Evolutionary conservation across 768 basidiomycete genomes (phyloP).

Genomic region (Mycena metata): DNA sequence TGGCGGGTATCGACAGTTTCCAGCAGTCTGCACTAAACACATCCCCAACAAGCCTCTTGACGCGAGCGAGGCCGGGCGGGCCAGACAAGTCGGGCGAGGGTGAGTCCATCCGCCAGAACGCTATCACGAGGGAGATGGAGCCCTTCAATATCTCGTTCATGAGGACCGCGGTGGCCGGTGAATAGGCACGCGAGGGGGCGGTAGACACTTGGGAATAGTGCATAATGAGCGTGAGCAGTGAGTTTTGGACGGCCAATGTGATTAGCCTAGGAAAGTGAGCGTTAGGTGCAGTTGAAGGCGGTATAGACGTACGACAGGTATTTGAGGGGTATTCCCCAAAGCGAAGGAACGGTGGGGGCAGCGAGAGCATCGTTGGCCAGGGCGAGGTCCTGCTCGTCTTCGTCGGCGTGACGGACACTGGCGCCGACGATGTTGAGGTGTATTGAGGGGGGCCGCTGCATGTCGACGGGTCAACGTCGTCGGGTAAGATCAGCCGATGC

Average conservation of each 20-base stretch:
- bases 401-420: conserved; percentile 43
- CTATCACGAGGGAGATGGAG: conserved; percentile 86
- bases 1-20: conserved; percentile 97
- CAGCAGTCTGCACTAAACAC: conserved; percentile 94
- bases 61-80: conserved; percentile 54
- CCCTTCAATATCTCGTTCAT: conserved; percentile 96
- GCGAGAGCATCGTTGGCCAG: conserved; percentile 51
- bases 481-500: conserved; percentile 29
- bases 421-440: conserved; percentile 48
- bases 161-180: conserved; percentile 93
- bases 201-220: conserved; percentile 93
- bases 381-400: conserved; percentile 61
- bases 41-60: conserved; percentile 72
- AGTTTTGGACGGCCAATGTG: conserved; percentile 94
- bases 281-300: neutral
- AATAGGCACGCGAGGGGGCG: conserved; percentile 83
- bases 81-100: conserved; percentile 37
- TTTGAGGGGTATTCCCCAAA: conserved; percentile 82
- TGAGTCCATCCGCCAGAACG: conserved; percentile 73
- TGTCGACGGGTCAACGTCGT: conserved; percentile 16
- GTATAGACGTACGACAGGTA: conserved; percentile 76
- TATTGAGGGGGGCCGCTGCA: conserved; percentile 40
- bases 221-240: conserved; percentile 92
- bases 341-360: conserved; percentile 59
- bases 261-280: conserved; percentile 64